Percentiles rank a stretch among this genome's conserved stretches.
Conservation (phyloP, 495 filamentous ascomycete genomes). For the Penicillium tannophilum region DNA sequence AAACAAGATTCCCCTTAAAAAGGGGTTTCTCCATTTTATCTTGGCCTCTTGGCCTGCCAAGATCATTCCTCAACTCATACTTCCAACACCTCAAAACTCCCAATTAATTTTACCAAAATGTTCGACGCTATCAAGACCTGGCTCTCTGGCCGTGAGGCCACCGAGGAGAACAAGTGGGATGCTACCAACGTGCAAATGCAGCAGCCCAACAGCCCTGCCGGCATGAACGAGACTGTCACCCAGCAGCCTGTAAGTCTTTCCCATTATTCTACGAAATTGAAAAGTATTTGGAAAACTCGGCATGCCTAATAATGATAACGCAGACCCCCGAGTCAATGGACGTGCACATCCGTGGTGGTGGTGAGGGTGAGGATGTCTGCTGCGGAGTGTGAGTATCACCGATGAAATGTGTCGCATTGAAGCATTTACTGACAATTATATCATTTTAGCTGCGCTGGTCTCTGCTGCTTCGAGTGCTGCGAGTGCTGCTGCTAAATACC, state of each 20-base stretch:
- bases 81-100: background rate
- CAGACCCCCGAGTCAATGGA: slow-evolving; percentile 14
- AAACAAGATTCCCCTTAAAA: slow-evolving; percentile 7
- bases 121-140: slow-evolving; percentile 12
- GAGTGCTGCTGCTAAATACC: slow-evolving; percentile 17
- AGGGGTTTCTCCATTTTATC: slow-evolving; percentile 1
- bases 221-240: slow-evolving; percentile 16
- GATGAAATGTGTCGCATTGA: background rate
- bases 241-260: slow-evolving; percentile 12
- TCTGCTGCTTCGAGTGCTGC: slow-evolving; percentile 25
- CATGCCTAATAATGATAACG: background rate
- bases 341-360: slow-evolving; percentile 22
- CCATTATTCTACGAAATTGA: background rate
- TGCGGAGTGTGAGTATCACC: slow-evolving; percentile 20
- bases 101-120: slow-evolving; percentile 5
- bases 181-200: slow-evolving; percentile 14
- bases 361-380: slow-evolving; percentile 20
- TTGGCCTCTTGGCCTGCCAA: slow-evolving; percentile 6
- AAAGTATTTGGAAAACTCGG: background rate
- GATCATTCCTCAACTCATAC: background rate
- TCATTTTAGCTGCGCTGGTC: slow-evolving; percentile 18
- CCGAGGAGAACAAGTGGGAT: slow-evolving; percentile 15
- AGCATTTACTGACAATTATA: background rate
- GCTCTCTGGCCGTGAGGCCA: slow-evolving; percentile 9
- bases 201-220: slow-evolving; percentile 14